Base-by-base conservation (phyloP, 2,329 filamentous ascomycete genomes). In the Chaetomium olivaceum region DNA sequence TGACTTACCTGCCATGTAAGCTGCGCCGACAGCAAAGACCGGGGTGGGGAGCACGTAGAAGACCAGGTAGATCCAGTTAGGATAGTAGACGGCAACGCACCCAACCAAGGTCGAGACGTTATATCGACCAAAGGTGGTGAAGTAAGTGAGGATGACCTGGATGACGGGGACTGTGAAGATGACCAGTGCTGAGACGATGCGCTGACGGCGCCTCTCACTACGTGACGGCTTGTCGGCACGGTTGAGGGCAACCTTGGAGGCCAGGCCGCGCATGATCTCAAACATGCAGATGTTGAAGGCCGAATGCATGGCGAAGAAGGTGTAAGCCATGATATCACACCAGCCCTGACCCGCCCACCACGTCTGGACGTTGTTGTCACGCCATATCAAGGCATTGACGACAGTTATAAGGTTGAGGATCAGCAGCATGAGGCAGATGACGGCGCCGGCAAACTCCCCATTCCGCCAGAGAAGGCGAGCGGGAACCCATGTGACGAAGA, bases 341-440 rank as follows among this genome's bases (percentile, higher is more conserved):
- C 83, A 80, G 21, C 82, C 83, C 27, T 77, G 73, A 59, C 85
- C 85, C 2, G 77, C 74, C 76, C 78, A 86, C 85, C 85, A 87
- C 39, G 67, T 68, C 36, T 70, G 71, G 64, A 82, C 80, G 72
- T 86, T 74, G 71, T 87, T 78, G 71, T 81, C 74, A 65, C 76
- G 79, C 85, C 85, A 88, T 68, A 86, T 77, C 29, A 84, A 76
- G 0, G 83, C 75, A 74, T 83, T 84, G 76, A 83, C 33, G 62
- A 83, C 73, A 57, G 81, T 82, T 62, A 81, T 72, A 51, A 82
- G n/a, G 74, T 85, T 85, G 71, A 80, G 72, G 61, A 83, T 25
- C 63, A 80, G 76, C 66, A 82, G 76, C 63, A 77, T 79, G 71
- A 75, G 61, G 68, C 86, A 81, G 69, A 86, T 79, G 60, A 84